Percentiles rank a stretch among this genome's conserved stretches.
These are phyloP conservation scores for Blechomonas ayalai DNA, from an alignment of 208 protist genomes.

Conservation along the genomic window DNA sequence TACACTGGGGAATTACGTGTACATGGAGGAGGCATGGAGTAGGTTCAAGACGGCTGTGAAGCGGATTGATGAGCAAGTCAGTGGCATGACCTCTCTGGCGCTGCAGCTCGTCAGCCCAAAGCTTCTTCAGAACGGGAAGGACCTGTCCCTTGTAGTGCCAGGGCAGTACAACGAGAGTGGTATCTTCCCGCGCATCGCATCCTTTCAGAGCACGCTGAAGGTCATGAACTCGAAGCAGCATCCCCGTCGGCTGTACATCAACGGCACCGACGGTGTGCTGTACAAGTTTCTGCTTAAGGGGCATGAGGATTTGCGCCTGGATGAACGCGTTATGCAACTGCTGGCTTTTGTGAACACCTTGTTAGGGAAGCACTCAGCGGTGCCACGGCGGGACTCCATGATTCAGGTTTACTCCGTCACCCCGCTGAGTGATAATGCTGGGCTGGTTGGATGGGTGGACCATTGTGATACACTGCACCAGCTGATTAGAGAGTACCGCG, in stretches of 20 bases:
- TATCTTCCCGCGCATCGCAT: constrained; percentile 69
- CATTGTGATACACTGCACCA: constrained; percentile 91
- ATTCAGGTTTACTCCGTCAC: constrained; percentile 96
- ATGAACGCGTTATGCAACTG: constrained; percentile 99
- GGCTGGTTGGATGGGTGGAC: constrained; percentile 99
- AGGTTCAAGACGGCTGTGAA: constrained; percentile 95
- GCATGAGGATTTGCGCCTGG: constrained; percentile 96
- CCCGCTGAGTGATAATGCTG: constrained; percentile 97
- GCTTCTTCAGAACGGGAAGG: constrained; percentile 74
- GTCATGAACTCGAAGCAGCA: constrained; percentile 99
- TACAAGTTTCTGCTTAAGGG: constrained; percentile 99
- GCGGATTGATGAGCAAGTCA: constrained; percentile 94
- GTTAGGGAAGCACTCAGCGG: constrained; percentile 92
- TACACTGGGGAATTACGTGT: constrained; percentile 56
- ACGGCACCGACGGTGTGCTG: constrained; percentile 92
- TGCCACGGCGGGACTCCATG: constrained; percentile 80
- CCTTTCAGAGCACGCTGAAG: constrained; percentile 72
- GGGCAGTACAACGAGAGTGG: constrained; percentile 92
- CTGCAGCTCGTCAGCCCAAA: constrained; percentile 93
- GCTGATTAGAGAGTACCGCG: constrained; percentile 90
- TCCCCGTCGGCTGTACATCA: constrained; percentile 95
- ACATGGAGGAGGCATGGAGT: constrained; percentile 96
- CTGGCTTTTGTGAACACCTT: constrained; percentile 99
- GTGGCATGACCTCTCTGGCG: constrained; percentile 92
- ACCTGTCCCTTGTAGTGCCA: constrained; percentile 97